Evolutionary conservation across 2,329 filamentous ascomycete genomes (phyloP).

Genomic region (Immersiporthe knoxdaviesiana): DNA sequence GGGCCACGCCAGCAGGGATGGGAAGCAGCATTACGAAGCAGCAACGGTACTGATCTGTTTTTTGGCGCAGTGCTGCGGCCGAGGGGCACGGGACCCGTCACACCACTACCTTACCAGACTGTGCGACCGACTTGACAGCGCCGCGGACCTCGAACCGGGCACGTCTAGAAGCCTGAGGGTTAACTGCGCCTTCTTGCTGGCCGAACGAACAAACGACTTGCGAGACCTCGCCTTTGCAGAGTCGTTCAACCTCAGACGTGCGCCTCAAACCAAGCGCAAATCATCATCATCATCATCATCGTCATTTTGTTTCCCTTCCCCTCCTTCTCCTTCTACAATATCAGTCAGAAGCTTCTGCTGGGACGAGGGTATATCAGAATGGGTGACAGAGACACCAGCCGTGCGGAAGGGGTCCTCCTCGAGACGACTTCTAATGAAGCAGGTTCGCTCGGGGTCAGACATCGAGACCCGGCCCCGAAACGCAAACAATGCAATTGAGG

Average conservation of each 20-base stretch:
- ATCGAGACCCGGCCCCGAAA: no score
- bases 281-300: slow-evolving; percentile 24
- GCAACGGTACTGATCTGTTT: slow-evolving; percentile 47
- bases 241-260: slow-evolving; percentile 36
- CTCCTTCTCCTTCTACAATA: no score
- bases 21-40: slow-evolving; percentile 38
- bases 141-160: slow-evolving; percentile 38
- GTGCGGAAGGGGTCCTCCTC: neutral
- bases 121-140: slow-evolving; percentile 44
- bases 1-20: slow-evolving; percentile 12
- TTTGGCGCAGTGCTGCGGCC: slow-evolving; percentile 52
- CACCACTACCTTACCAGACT: slow-evolving; percentile 46
- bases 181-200: slow-evolving; percentile 55
- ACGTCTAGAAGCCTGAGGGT: slow-evolving; percentile 45
- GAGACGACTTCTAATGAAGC: neutral
- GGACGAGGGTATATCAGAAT: slow-evolving; percentile 46
- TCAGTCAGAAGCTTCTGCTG: slow-evolving; percentile 37
- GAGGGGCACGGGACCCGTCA: slow-evolving; percentile 40
- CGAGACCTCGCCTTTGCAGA: slow-evolving; percentile 59
- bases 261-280: slow-evolving; percentile 17
- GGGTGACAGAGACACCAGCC: slow-evolving; percentile 36
- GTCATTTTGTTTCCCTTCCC: neutral
- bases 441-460: no score
- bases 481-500: neutral
- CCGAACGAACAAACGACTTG: slow-evolving; percentile 56